Percentiles rank a stretch among this genome's conserved stretches.
phyloP scores from a whole-genome alignment of 805 yeast genomes.

The Kodamaea lidongshanica region DNA sequence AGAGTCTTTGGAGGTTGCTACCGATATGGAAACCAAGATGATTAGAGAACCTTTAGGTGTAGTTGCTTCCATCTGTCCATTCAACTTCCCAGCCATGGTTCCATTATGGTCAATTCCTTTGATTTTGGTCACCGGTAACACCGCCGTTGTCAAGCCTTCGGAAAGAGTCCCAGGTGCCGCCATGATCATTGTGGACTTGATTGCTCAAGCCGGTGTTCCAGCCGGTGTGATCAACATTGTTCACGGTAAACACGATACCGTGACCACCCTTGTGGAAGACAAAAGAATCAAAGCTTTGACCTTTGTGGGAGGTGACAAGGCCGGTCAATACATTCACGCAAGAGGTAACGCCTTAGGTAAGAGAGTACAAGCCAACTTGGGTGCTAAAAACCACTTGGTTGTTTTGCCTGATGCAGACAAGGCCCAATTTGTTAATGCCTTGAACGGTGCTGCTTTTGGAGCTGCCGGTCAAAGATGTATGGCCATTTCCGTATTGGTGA shows the following conservation, averaged over 20 bases:
- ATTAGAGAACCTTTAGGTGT: conserved; percentile 72
- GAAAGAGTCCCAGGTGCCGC: conserved; percentile 83
- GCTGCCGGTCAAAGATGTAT: conserved; percentile 84
- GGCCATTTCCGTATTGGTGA: conserved; percentile 68
- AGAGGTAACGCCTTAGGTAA: conserved; percentile 63
- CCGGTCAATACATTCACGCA: conserved; percentile 67
- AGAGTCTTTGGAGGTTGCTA: conserved; percentile 56
- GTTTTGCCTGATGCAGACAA: conserved; percentile 70
- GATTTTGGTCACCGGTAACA: conserved; percentile 64
- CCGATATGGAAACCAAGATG: conserved; percentile 74
- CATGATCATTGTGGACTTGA: conserved; percentile 64
- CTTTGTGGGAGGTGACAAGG: conserved; percentile 74
- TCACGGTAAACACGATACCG: conserved; percentile 70
- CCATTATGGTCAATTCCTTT: conserved; percentile 64
- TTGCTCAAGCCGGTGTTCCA: conserved; percentile 69
- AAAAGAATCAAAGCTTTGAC: conserved; percentile 72
- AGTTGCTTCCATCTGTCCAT: conserved; percentile 71
- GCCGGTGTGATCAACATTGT: conserved; percentile 66
- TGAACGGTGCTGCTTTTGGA: conserved; percentile 73
- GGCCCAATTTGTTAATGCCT: conserved; percentile 54
- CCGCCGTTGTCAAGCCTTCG: conserved; percentile 54
- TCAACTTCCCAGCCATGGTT: conserved; percentile 83
- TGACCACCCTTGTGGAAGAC: conserved; percentile 62
- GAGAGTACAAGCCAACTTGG: conserved; percentile 71
- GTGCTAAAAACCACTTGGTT: conserved; percentile 74